Evolutionary conservation across 1,284 basidiomycete species (phyloP).

Genomic region (Coniophora puteana): DNA sequence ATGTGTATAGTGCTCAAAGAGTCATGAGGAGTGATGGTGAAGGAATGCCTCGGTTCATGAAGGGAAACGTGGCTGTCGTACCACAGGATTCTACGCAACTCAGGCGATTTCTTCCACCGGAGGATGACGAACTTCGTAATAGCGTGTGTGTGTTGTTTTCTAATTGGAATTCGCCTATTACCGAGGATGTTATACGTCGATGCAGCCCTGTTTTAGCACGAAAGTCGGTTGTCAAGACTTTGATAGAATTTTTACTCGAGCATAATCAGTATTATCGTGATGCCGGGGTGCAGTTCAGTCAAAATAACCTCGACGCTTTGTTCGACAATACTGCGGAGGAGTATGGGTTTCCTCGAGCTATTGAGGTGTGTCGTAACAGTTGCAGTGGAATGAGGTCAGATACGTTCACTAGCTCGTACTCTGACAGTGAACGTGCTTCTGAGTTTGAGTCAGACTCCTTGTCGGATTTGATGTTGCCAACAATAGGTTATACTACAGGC

Average conservation of each 20-base stretch:
- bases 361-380: neutral
- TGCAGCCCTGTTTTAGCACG: constrained; percentile 1
- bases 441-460: no score
- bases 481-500: constrained; percentile 6
- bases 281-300: neutral
- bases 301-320: neutral
- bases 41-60: neutral
- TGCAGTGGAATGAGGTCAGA: neutral
- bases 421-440: no score
- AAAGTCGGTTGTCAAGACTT: neutral
- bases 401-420: no score
- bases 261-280: constrained; percentile 1
- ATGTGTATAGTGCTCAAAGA: neutral
- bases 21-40: no score
- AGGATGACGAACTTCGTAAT: neutral
- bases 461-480: constrained; percentile 5
- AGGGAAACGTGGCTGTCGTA: neutral
- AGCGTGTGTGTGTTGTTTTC: neutral
- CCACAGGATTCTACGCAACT: constrained; percentile 1
- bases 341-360: neutral
- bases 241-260: constrained; percentile 1
- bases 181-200: neutral
- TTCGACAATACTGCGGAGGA: neutral
- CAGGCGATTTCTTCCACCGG: neutral
- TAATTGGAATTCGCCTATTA: neutral